Base-by-base conservation (phyloP, 139 green algal genomes). In the Coelastrella sp. region DNA sequence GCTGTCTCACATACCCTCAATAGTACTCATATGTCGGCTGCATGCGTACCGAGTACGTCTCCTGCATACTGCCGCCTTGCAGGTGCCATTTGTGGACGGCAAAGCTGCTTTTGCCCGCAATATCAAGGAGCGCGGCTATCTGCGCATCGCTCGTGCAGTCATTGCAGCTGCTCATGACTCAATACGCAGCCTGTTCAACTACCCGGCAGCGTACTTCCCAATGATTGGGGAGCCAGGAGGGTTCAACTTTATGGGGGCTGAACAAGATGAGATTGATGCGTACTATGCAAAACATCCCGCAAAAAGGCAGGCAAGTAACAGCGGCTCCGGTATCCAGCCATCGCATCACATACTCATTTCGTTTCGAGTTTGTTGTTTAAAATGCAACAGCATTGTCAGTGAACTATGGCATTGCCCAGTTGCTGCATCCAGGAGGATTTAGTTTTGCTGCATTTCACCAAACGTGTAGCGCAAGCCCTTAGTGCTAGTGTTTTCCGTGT, bases 221-320 rank as follows among this genome's bases (percentile, higher is more conserved):
- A n/a, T 93, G 64, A 90, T 89, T n/a, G 94, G 92, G 0, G 3
- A 14, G 20, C 23, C 32, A n/a, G 90, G 80, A 5, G 60, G 81
- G 19, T 64, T 92, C 23, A 85, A 90, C n/a, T 75, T 96, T 22
- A 94, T 96, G 94, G 64, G 91, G 65, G 76, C 94, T 0, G 32
- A 6, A 1, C 22, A 73, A 6, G 59, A 92, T 5, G 91, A 95
- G 71, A 59, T 92, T 56, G 64, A 86, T 5, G 58, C 83, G 0
- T 96, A 94, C 75, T 91, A 88, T 14, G 73, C 88, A 61, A 96
- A 94, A 92, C 93, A 96, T 81, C 93, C 93, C 2, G 32, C 61
- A 8, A 56, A 87, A 13, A 93, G 93, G 7, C 86, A 92, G 90
- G 93, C 92, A 22, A 32, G 65, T 77, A 16, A 47, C n/a, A 20